Conservation (phyloP, 1,284 basidiomycete species). For the Ganoderma boninense region DNA sequence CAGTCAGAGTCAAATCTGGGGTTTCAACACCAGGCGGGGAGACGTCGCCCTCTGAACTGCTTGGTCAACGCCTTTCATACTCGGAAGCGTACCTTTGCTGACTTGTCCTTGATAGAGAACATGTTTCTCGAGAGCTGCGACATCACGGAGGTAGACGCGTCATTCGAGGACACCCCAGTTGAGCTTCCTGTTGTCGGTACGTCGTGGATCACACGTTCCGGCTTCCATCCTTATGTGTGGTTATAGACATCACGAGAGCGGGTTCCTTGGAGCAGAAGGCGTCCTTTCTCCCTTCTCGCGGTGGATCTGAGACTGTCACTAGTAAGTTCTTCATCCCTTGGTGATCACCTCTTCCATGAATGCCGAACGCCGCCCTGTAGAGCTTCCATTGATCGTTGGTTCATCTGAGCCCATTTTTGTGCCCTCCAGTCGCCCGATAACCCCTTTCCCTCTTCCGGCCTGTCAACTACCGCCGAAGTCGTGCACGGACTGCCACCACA, state of each 20-base stretch:
- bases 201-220: neutral
- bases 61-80: neutral
- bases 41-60: neutral
- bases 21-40: neutral
- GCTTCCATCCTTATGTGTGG: neutral
- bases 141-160: slow-evolving; percentile 4
- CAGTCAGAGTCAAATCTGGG: neutral
- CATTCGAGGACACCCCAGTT: too few species aligned
- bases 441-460: neutral
- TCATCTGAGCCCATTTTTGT: neutral
- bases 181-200: neutral
- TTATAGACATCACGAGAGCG: neutral
- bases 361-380: neutral
- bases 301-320: neutral
- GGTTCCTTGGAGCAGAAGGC: neutral
- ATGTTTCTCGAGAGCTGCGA: slow-evolving; percentile 1
- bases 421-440: neutral
- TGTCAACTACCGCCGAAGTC: neutral
- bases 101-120: neutral
- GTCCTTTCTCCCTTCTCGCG: neutral
- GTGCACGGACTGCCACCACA: slow-evolving; percentile 3
- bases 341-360: neutral
- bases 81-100: neutral
- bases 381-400: neutral
- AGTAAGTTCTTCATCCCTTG: neutral